Evolutionary conservation across 495 filamentous ascomycete genomes (phyloP).

Genomic region (Chaetomium cochliodes): DNA sequence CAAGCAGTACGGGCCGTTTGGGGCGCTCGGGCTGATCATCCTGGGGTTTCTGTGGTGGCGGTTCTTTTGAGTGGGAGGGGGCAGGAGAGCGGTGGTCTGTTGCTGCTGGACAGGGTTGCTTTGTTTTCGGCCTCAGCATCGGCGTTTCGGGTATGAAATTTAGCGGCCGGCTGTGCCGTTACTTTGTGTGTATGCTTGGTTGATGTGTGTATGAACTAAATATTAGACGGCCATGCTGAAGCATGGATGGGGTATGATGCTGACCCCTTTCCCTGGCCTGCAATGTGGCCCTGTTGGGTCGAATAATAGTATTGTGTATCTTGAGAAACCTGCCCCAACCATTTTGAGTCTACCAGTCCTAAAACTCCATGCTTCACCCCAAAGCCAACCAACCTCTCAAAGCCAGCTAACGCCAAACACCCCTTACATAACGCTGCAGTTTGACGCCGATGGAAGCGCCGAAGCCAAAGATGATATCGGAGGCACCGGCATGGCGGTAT

Average conservation of each 20-base stretch:
- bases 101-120: not conserved
- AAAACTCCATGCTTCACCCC: slow-evolving; percentile 4
- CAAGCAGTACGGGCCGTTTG: slow-evolving; percentile 96
- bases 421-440: slow-evolving; percentile 44
- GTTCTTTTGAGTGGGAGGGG: slow-evolving; percentile 64
- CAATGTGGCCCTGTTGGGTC: not conserved
- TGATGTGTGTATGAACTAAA: not conserved
- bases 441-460: slow-evolving; percentile 20
- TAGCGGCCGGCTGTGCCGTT: slow-evolving; percentile 10
- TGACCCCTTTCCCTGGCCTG: not conserved
- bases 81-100: not conserved
- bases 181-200: slow-evolving; percentile 4
- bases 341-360: not conserved
- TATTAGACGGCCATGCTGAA: not conserved
- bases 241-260: not conserved
- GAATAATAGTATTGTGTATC: not conserved
- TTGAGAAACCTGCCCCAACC: not conserved
- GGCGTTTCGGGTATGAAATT: slow-evolving; percentile 8
- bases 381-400: not conserved
- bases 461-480: slow-evolving; percentile 25
- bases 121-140: slow-evolving; percentile 9
- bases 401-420: slow-evolving; percentile 23
- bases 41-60: slow-evolving; percentile 86
- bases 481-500: slow-evolving; percentile 39
- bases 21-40: slow-evolving; percentile 71